Conservation (phyloP, 176 grass and related monocot species). For the Leersia perrieri region DNA sequence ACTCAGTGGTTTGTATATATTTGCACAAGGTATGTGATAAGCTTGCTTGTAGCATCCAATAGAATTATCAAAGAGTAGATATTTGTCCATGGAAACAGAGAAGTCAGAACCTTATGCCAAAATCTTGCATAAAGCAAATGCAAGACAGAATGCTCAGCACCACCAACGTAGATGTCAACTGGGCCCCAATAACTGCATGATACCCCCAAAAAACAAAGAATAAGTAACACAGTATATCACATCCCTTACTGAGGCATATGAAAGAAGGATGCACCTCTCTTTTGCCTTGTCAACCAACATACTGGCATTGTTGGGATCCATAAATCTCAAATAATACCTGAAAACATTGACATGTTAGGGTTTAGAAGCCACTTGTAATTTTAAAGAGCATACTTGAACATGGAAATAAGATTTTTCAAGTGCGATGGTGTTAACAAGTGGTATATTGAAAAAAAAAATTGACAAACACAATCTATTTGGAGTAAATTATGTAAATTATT, state of each 20-base stretch:
- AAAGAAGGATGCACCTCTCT: conserved; percentile 70
- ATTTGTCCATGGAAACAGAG: not conserved
- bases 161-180: conserved; percentile 93
- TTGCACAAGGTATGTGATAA: conserved; percentile 12
- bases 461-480: not conserved
- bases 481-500: not conserved
- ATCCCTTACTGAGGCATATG: not conserved
- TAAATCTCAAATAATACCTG: conserved; percentile 99
- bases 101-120: conserved; percentile 85
- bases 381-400: conserved; percentile 1
- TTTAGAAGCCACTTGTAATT: not conserved
- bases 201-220: conserved; percentile 15
- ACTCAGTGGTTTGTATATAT: not conserved
- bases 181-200: conserved; percentile 86
- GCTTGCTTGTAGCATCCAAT: conserved; percentile 9
- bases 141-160: conserved; percentile 97
- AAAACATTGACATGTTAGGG: conserved; percentile 1
- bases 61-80: conserved; percentile 13
- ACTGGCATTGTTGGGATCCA: conserved; percentile 89
- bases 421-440: conserved; percentile 1
- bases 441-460: not conserved
- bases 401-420: not conserved
- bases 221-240: conserved; percentile 1
- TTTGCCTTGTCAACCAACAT: conserved; percentile 85
- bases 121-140: conserved; percentile 99